Evolutionary conservation across 2,329 filamentous ascomycete species (phyloP).

Genomic region (Lasiodiplodia gonubiensis): DNA sequence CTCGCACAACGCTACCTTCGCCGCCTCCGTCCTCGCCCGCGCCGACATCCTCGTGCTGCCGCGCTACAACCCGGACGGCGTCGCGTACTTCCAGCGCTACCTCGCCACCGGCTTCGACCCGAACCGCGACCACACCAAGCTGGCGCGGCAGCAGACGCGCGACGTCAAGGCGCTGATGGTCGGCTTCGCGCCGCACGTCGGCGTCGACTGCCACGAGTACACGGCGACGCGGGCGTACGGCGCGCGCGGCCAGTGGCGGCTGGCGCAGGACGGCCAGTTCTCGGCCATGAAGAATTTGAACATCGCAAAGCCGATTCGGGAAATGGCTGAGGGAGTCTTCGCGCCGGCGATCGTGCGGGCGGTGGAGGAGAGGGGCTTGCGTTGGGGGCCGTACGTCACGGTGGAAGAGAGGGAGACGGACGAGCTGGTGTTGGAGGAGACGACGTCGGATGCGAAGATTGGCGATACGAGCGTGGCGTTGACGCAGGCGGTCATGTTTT

Average conservation of each 20-base stretch:
- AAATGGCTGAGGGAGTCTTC: conserved; percentile 43
- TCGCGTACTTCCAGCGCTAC: conserved; percentile 44
- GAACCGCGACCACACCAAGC: conserved; percentile 46
- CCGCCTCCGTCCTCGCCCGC: conserved; percentile 39
- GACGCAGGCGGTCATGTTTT: conserved; percentile 43
- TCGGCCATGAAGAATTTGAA: conserved; percentile 47
- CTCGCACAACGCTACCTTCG: conserved; percentile 41
- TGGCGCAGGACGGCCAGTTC: conserved; percentile 44
- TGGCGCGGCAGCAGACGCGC: conserved; percentile 43
- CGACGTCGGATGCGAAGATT: conserved; percentile 45
- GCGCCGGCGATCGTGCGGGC: conserved; percentile 41
- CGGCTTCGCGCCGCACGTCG: conserved; percentile 42
- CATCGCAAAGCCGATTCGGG: conserved; percentile 42
- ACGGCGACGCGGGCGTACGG: conserved; percentile 38
- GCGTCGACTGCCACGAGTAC: conserved; percentile 47
- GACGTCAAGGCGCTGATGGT: conserved; percentile 43
- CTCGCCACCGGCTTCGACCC: conserved; percentile 45
- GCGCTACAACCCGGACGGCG: conserved; percentile 46
- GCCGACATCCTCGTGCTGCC: conserved; percentile 45
- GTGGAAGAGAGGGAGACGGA: conserved; percentile 33
- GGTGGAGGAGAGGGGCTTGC: conserved; percentile 37
- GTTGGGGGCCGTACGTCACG: conserved; percentile 45
- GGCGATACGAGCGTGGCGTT: conserved; percentile 46
- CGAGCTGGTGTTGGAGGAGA: conserved; percentile 39
- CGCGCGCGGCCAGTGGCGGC: conserved; percentile 36